Percentiles rank a stretch among this genome's conserved stretches.
These are phyloP conservation scores for Talaromyces proteolyticus DNA, from an alignment of 495 filamentous ascomycete genomes.

Conservation along the genomic window DNA sequence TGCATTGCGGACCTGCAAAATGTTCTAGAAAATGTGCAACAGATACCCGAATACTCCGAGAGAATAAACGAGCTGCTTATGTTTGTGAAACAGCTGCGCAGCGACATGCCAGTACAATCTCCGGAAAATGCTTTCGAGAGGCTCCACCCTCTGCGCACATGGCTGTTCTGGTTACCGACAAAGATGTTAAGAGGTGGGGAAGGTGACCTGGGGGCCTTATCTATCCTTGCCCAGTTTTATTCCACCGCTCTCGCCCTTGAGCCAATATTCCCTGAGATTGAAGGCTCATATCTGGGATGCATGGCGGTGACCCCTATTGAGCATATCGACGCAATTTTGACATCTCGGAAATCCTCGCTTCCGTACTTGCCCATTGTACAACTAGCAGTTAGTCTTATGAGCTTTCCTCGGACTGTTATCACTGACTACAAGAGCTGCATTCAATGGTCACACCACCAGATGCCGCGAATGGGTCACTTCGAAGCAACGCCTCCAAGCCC, in stretches of 20 bases:
- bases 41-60: constrained; percentile 66
- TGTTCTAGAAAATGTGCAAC: constrained; percentile 63
- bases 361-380: constrained; percentile 31
- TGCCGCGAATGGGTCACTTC: constrained; percentile 25
- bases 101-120: constrained; percentile 64
- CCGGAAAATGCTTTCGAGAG: constrained; percentile 81
- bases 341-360: constrained; percentile 23
- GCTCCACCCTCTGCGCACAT: constrained; percentile 76
- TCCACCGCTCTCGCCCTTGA: constrained; percentile 81
- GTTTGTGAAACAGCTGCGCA: constrained; percentile 74
- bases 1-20: constrained; percentile 48
- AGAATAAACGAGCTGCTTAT: constrained; percentile 71
- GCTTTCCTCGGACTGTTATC: constrained; percentile 30
- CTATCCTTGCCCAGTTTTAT: constrained; percentile 84
- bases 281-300: constrained; percentile 78
- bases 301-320: constrained; percentile 70
- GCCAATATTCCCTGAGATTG: constrained; percentile 84
- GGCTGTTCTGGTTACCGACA: constrained; percentile 92
- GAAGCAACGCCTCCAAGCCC: constrained; percentile 33
- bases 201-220: constrained; percentile 32
- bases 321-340: constrained; percentile 60
- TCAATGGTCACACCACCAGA: constrained; percentile 32
- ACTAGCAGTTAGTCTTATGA: constrained; percentile 29
- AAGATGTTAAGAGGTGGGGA: constrained; percentile 56
- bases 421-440: constrained; percentile 29